Conservation (phyloP, 352 stramenopile genomes). For the Phytophthora capsici region DNA sequence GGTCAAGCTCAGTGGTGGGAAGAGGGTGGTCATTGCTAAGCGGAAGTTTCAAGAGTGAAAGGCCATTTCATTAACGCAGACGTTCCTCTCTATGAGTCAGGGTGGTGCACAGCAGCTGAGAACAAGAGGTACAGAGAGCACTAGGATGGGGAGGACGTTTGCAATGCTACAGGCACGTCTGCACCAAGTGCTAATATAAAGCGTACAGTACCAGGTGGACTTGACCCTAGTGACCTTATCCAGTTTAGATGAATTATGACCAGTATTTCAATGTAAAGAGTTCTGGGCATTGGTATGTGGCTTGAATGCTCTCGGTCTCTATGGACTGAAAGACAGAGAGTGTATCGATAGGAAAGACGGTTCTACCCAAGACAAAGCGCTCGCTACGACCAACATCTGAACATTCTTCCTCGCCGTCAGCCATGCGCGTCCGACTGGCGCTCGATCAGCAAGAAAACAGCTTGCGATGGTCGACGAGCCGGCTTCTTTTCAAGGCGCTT, state of each 20-base stretch:
- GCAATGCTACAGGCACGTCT: constrained; percentile 10
- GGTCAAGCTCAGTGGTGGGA: background rate
- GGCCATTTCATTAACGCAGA: constrained; percentile 2
- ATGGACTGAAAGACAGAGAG: background rate
- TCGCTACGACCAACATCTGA: constrained; percentile 1
- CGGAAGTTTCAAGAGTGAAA: constrained; percentile 11
- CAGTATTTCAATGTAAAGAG: constrained; percentile 1
- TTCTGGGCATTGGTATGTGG: background rate
- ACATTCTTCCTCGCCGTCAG: background rate
- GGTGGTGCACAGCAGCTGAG: constrained; percentile 2
- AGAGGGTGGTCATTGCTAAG: constrained; percentile 18
- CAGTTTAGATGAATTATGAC: constrained; percentile 1
- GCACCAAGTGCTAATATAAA: background rate
- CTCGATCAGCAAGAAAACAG: background rate
- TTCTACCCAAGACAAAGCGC: background rate
- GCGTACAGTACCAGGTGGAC: constrained; percentile 2
- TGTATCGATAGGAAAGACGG: background rate
- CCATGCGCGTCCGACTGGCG: too few species aligned
- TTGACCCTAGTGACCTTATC: constrained; percentile 10
- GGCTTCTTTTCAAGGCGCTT: background rate
- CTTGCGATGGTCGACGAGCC: background rate
- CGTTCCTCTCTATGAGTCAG: constrained; percentile 5
- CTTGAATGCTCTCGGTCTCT: too few species aligned
- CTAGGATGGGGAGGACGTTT: constrained; percentile 16
- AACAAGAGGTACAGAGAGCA: constrained; percentile 13